Conservation (phyloP, 2,329 filamentous ascomycete genomes). For the Coniochaeta ligniaria region DNA sequence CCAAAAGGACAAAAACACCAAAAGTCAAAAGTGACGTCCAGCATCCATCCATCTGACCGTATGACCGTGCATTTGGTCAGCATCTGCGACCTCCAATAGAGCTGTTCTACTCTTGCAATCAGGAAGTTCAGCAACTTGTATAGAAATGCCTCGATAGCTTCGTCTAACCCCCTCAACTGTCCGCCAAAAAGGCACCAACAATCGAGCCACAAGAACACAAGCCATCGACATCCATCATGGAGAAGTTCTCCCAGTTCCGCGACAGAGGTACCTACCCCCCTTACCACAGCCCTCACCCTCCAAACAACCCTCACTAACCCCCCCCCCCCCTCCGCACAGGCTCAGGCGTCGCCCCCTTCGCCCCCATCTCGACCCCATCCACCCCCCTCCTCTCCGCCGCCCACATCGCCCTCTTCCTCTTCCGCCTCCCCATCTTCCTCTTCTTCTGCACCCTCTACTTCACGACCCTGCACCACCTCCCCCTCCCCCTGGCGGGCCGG, state of each 20-base stretch:
- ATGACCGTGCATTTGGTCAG: background rate
- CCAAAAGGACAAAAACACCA: background rate
- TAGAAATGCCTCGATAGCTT: background rate
- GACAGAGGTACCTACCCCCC: slow-evolving; percentile 62
- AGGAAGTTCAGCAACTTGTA: background rate
- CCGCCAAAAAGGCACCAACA: background rate
- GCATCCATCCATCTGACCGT: background rate
- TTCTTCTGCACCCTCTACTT: slow-evolving; percentile 66
- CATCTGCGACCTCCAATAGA: background rate
- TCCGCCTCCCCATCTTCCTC: slow-evolving; percentile 74
- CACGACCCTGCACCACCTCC: slow-evolving; percentile 73
- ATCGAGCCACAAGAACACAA: background rate
- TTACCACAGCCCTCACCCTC: background rate
- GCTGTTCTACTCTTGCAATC: background rate
- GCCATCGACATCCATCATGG: slow-evolving; percentile 49
- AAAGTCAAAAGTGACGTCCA: slow-evolving; percentile 1
- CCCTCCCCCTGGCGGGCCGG: slow-evolving; percentile 53
- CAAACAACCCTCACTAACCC: background rate
- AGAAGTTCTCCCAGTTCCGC: slow-evolving; percentile 90
- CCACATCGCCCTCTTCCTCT: slow-evolving; percentile 66
- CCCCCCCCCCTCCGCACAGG: slow-evolving; percentile 44
- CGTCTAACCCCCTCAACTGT: background rate
- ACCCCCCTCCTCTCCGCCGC: slow-evolving; percentile 56
- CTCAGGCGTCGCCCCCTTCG: slow-evolving; percentile 92
- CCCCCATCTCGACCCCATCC: slow-evolving; percentile 66